Conservation (phyloP, 768 basidiomycete species). For the Panaeolus papilionaceus region DNA sequence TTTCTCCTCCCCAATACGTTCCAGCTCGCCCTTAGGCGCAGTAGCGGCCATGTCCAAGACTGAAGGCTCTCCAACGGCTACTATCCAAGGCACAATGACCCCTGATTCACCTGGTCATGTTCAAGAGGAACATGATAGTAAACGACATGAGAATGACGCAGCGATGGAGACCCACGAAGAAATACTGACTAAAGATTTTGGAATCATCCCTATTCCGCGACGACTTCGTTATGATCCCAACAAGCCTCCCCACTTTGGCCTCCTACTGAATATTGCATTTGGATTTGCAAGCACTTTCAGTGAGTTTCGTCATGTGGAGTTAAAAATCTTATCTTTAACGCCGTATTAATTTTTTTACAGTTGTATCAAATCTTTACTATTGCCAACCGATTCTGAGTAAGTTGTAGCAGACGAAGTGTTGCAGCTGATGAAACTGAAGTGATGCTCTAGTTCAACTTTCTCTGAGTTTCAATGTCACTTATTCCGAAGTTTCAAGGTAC, state of each 20-base stretch:
- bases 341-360: slow-evolving; percentile 36
- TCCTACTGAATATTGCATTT: slow-evolving; percentile 61
- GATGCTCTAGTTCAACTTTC: slow-evolving; percentile 46
- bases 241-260: slow-evolving; percentile 57
- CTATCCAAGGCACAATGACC: not conserved
- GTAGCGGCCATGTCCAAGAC: slow-evolving; percentile 5
- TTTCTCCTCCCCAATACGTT: not conserved
- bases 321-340: not conserved
- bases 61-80: slow-evolving; percentile 1
- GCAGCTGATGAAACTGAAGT: slow-evolving; percentile 6
- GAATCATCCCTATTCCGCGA: slow-evolving; percentile 68
- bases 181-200: slow-evolving; percentile 53
- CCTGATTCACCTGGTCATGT: not conserved
- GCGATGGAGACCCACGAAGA: not conserved
- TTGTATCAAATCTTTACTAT: slow-evolving; percentile 82
- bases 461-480: slow-evolving; percentile 42
- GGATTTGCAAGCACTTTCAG: slow-evolving; percentile 68
- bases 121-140: not conserved
- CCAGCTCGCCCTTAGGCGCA: slow-evolving; percentile 4
- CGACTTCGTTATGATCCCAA: slow-evolving; percentile 57
- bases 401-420: slow-evolving; percentile 24
- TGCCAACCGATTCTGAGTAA: slow-evolving; percentile 80
- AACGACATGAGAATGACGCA: not conserved
- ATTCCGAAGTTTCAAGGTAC: slow-evolving; percentile 46
- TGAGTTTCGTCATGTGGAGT: slow-evolving; percentile 31